A percentile compares a stretch with the other conserved stretches of the same genome.
These are phyloP conservation scores for Trichoderma arundinaceum DNA, from an alignment of 2,329 filamentous ascomycete species.

Conservation along the genomic window DNA sequence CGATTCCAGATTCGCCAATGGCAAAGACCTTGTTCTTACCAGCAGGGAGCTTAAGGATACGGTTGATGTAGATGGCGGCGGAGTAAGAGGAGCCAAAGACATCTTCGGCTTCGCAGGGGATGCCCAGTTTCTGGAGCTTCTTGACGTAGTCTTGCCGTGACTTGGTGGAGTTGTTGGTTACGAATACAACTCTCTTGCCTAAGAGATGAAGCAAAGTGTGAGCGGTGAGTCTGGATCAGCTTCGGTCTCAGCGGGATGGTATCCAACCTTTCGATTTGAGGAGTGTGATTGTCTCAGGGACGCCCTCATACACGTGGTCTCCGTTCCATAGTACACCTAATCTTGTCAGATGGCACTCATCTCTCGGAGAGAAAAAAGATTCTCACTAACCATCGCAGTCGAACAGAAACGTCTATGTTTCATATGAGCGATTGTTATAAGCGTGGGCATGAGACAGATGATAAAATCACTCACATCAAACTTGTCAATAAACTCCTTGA, in stretches of 20 bases:
- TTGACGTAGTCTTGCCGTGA: conserved; percentile 90
- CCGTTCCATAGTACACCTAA: conserved; percentile 95
- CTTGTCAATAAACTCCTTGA: conserved; percentile 82
- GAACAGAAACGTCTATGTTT: conserved; percentile 70
- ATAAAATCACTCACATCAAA: conserved; percentile 77
- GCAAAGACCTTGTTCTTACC: conserved; percentile 94
- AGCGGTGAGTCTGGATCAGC: not conserved
- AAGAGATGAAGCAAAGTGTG: conserved; percentile 26
- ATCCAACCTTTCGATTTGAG: conserved; percentile 75
- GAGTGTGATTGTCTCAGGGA: conserved; percentile 83
- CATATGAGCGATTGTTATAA: conserved; percentile 19
- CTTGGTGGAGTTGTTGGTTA: conserved; percentile 99
- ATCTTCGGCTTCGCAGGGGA: conserved; percentile 81
- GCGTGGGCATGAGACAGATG: not conserved
- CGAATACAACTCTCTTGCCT: conserved; percentile 94
- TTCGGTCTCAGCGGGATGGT: not conserved
- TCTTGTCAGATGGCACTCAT: conserved; percentile 32
- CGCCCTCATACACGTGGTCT: conserved; percentile 83
- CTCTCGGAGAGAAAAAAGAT: too few relatives aligned
- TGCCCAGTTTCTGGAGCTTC: conserved; percentile 83
- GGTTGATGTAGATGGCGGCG: conserved; percentile 91
- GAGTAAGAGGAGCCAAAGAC: conserved; percentile 97
- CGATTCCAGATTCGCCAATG: conserved; percentile 88
- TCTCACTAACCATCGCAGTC: conserved; percentile 85
- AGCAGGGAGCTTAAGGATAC: conserved; percentile 79